Conservation (phyloP, 2,329 filamentous ascomycete species). For the Colletotrichum tanaceti region DNA sequence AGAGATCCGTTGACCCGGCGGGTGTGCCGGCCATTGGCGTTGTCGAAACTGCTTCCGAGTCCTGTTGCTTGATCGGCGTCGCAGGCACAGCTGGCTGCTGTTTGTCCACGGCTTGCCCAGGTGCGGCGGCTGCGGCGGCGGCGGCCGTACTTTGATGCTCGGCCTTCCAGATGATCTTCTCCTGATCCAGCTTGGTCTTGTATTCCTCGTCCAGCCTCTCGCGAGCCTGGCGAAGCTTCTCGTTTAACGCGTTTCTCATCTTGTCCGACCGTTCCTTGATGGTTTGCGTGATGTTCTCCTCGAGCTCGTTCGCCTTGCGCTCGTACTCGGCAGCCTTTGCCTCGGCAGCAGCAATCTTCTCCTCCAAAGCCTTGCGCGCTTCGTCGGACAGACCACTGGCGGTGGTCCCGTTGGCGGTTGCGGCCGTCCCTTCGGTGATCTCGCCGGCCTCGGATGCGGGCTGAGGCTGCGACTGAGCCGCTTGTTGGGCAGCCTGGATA, state of each 20-base stretch:
- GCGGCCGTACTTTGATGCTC: conserved; percentile 55
- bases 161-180: conserved; percentile 70
- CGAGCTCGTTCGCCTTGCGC: conserved; percentile 71
- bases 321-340: conserved; percentile 73
- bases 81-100: conserved; percentile 45
- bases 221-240: conserved; percentile 76
- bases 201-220: conserved; percentile 58
- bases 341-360: conserved; percentile 67
- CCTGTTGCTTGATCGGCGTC: conserved; percentile 56
- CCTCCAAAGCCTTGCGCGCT: conserved; percentile 71
- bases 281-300: conserved; percentile 69
- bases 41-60: conserved; percentile 48
- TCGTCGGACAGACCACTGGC: conserved; percentile 60
- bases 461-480: conserved; percentile 41
- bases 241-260: conserved; percentile 76
- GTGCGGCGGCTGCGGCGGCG: conserved; percentile 39
- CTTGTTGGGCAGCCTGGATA: conserved; percentile 51
- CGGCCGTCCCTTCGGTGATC: background rate
- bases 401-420: conserved; percentile 32
- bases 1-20: conserved; percentile 52
- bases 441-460: conserved; percentile 21
- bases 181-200: conserved; percentile 71
- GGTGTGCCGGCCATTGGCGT: conserved; percentile 51
- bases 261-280: conserved; percentile 75
- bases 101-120: conserved; percentile 40